A percentile compares a stretch with the other conserved stretches of the same genome.
These are phyloP conservation scores for Corymbia maculata DNA, from an alignment of 345 rosid species.

Conservation along the genomic window DNA sequence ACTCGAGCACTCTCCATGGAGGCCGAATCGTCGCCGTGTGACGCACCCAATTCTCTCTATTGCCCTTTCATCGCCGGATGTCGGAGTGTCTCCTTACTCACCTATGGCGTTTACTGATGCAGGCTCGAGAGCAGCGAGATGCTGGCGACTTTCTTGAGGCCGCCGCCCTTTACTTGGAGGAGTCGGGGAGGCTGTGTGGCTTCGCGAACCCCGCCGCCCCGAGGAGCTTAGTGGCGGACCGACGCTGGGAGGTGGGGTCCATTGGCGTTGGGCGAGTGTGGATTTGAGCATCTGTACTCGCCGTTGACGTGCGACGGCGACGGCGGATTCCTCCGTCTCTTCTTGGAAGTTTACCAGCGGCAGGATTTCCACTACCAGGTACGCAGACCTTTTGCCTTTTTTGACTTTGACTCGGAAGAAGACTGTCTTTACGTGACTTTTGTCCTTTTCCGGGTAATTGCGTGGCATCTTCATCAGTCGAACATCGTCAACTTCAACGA, in stretches of 20 bases:
- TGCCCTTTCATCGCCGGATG: not conserved
- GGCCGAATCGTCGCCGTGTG: not conserved
- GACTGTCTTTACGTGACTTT: fast-evolving
- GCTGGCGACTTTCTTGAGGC: conserved; percentile 44
- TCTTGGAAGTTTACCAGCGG: conserved; percentile 7
- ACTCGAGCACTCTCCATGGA: not conserved
- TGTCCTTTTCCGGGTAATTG: not conserved
- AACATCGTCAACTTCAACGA: not conserved
- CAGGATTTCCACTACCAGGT: conserved; percentile 37
- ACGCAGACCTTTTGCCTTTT: not conserved
- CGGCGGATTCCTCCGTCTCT: conserved; percentile 28
- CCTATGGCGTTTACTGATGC: not conserved
- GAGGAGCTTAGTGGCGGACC: conserved; percentile 8
- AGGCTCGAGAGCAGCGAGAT: conserved; percentile 76
- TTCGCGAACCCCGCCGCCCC: conserved; percentile 5
- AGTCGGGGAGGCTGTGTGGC: conserved; percentile 55
- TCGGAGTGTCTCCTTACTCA: not conserved
- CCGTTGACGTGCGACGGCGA: conserved; percentile 15
- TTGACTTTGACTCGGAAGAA: no score
- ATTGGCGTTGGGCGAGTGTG: not conserved
- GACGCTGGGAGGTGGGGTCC: conserved; percentile 23
- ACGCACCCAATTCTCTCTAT: not conserved
- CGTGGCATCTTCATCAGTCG: not conserved
- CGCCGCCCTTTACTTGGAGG: conserved; percentile 39
- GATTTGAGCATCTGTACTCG: not conserved